Conservation (phyloP, 129 eudicot genomes). For the Centella asiatica region DNA sequence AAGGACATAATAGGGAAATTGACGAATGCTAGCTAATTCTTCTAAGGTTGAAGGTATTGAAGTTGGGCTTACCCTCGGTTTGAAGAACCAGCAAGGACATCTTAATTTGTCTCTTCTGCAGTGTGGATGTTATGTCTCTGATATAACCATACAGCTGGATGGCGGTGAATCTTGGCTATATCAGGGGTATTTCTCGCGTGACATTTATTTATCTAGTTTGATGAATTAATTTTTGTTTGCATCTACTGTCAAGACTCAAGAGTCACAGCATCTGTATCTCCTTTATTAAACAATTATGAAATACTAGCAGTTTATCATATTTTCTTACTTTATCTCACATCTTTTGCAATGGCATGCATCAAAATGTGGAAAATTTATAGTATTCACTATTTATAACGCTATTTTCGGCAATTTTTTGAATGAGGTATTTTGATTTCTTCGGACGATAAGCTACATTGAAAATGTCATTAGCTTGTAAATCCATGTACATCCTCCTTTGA, state of each 20-base stretch:
- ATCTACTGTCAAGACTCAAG: neutral
- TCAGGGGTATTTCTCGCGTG: constrained; percentile 65
- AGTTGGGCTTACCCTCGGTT: constrained; percentile 53
- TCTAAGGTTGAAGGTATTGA: constrained; percentile 88
- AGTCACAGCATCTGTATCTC: neutral
- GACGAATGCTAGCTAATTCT: constrained; percentile 27
- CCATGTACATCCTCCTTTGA: neutral
- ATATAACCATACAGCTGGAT: constrained; percentile 55
- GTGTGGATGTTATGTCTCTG: constrained; percentile 64
- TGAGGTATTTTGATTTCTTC: neutral
- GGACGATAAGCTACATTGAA: neutral
- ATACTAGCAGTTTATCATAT: neutral
- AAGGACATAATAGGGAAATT: constrained; percentile 17
- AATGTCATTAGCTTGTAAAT: neutral
- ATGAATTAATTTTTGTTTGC: neutral
- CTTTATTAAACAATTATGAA: neutral
- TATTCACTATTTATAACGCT: neutral
- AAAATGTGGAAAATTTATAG: neutral
- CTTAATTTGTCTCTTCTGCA: constrained; percentile 58
- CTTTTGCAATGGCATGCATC: neutral
- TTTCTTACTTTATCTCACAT: too few relatives aligned
- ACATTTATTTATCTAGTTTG: neutral
- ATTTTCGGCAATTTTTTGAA: neutral
- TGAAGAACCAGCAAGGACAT: constrained; percentile 56
- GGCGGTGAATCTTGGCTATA: constrained; percentile 99